These are phyloP conservation scores for Centella asiatica DNA, from an alignment of 129 eudicot species.

Conservation along the genomic window DNA sequence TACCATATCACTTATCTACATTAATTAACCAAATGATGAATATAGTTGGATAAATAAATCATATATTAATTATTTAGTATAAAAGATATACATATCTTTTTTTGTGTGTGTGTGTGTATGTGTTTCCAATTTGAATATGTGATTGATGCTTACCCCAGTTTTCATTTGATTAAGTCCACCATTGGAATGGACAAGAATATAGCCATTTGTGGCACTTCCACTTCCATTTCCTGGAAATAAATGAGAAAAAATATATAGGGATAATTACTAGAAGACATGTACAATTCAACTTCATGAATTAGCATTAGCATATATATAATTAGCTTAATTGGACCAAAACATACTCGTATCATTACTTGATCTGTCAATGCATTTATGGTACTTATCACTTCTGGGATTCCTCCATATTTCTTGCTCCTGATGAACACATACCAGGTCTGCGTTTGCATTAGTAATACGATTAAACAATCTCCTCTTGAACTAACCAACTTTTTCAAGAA, in stretches of 20 bases:
- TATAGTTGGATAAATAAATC: neutral
- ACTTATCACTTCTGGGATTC: constrained; percentile 27
- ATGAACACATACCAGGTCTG: neutral
- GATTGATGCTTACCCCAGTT: constrained; percentile 44
- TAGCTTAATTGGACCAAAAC: too few relatives aligned
- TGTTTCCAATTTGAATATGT: neutral
- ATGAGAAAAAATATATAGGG: constrained; percentile 13
- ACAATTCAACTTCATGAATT: too few relatives aligned
- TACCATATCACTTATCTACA: constrained; percentile 67
- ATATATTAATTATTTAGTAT: neutral
- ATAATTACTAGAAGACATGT: constrained; percentile 6
- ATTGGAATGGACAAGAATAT: constrained; percentile 45
- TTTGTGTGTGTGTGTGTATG: neutral
- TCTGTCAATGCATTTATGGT: constrained; percentile 31
- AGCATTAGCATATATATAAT: too few relatives aligned
- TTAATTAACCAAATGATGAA: neutral
- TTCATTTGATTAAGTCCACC: constrained; percentile 68
- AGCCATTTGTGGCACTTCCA: constrained; percentile 38
- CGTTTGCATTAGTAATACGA: too few relatives aligned
- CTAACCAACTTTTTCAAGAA: neutral
- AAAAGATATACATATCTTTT: too few relatives aligned
- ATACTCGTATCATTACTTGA: constrained; percentile 23
- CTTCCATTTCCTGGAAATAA: constrained; percentile 27
- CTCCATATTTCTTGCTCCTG: constrained; percentile 40
- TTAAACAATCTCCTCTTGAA: neutral